phyloP scores from a whole-genome alignment of 352 stramenopile species.

The Pythium insidiosum region DNA sequence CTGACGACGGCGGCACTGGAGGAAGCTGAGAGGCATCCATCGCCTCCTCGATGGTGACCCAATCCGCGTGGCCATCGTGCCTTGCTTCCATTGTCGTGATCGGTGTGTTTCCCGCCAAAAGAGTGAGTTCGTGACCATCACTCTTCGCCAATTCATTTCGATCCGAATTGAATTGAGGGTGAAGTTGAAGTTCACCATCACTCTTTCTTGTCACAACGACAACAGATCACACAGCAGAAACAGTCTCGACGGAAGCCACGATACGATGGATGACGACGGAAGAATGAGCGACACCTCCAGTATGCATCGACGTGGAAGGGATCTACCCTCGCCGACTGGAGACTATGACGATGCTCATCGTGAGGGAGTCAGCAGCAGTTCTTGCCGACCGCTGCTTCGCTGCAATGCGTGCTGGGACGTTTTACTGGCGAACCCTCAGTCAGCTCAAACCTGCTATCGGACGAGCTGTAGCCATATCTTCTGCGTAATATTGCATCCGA shows the following conservation, averaged over 20 bases:
- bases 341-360: too few relatives aligned
- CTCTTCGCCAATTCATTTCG: background rate
- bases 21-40: conserved; percentile 43
- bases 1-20: conserved; percentile 56
- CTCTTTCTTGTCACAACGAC: too few relatives aligned
- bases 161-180: background rate
- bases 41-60: conserved; percentile 49
- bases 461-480: conserved; percentile 73
- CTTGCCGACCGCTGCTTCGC: conserved; percentile 42
- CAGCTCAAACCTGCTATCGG: conserved; percentile 71
- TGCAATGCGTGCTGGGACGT: conserved; percentile 77
- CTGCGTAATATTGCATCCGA: conserved; percentile 38
- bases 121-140: conserved; percentile 14
- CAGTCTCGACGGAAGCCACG: too few relatives aligned
- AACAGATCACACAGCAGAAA: too few relatives aligned
- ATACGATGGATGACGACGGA: conserved; percentile 43
- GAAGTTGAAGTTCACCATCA: too few relatives aligned
- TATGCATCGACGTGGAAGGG: conserved; percentile 29
- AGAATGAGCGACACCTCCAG: conserved; percentile 75
- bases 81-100: background rate
- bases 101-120: conserved; percentile 20
- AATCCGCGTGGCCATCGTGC: conserved; percentile 19
- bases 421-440: conserved; percentile 48
- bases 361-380: conserved; percentile 6
- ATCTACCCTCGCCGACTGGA: too few relatives aligned